A percentile compares a stretch with the other conserved stretches of the same genome.
Conservation (phyloP, 2,329 filamentous ascomycete species). For the Microcyclospora pomicola region DNA sequence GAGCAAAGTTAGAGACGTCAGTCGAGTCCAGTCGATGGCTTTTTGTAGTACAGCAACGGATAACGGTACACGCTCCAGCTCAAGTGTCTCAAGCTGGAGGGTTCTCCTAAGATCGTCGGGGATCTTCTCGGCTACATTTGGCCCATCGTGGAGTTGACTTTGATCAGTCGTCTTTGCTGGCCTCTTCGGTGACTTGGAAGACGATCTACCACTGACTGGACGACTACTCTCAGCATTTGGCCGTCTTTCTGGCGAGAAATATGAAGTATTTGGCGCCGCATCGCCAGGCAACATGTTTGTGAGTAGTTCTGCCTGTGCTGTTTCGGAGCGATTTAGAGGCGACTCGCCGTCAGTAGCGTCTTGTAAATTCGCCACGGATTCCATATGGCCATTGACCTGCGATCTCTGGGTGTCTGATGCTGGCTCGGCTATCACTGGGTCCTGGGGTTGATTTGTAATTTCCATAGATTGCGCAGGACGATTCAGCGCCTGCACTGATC, state of each 20-base stretch:
- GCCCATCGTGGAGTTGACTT: neutral
- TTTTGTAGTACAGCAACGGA: constrained; percentile 56
- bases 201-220: neutral
- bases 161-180: neutral
- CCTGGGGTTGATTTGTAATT: neutral
- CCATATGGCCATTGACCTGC: no score
- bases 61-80: constrained; percentile 62
- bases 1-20: constrained; percentile 61
- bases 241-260: neutral
- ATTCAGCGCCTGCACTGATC: constrained; percentile 4
- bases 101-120: constrained; percentile 40
- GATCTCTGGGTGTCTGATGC: neutral
- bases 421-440: neutral
- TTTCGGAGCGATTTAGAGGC: no score
- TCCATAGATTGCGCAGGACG: neutral
- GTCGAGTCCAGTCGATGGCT: constrained; percentile 58
- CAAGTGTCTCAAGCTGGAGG: constrained; percentile 55
- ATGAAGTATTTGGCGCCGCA: neutral
- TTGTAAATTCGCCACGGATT: no score
- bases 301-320: neutral
- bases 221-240: neutral
- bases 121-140: neutral
- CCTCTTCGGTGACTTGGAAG: neutral
- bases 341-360: neutral
- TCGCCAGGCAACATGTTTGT: no score